A percentile compares a stretch with the other conserved stretches of the same genome.
phyloP scores from a whole-genome alignment of 108 stramenopile species.

The Hondaea fermentalgiana region DNA sequence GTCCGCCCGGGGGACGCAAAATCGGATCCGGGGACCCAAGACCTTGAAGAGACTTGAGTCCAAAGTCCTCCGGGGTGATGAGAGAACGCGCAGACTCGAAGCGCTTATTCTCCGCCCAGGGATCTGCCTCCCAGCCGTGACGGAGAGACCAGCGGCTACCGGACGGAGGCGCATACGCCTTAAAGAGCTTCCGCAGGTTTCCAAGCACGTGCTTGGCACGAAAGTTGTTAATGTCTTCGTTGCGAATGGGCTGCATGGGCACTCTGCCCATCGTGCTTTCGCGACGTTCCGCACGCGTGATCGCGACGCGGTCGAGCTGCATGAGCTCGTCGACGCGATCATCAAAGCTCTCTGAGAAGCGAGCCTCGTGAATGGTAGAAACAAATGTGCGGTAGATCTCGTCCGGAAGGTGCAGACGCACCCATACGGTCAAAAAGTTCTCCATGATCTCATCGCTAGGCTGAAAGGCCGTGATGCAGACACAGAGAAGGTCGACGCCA shows the following conservation, averaged over 20 bases:
- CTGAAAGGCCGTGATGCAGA: conserved; percentile 35
- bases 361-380: not conserved
- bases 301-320: not conserved
- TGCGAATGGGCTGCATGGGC: not conserved
- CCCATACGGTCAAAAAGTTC: conserved; percentile 36
- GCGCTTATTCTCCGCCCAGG: not conserved
- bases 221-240: not conserved
- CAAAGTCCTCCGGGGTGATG: not conserved
- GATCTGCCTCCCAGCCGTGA: not conserved
- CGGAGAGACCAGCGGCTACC: not conserved
- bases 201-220: not conserved
- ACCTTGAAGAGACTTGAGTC: not conserved
- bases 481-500: conserved; percentile 43
- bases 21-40: not conserved
- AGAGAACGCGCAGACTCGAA: not conserved
- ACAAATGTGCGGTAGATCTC: not conserved
- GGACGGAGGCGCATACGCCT: not conserved
- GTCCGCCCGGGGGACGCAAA: not conserved
- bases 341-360: not conserved
- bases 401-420: conserved; percentile 9
- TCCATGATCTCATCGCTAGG: conserved; percentile 40
- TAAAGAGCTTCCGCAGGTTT: not conserved
- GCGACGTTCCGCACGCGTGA: not conserved
- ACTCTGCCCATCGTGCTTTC: not conserved
- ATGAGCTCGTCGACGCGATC: not conserved